Evolutionary conservation across 192 early-diverging fungal species (phyloP).

Genomic region (Entomortierella lignicola): DNA sequence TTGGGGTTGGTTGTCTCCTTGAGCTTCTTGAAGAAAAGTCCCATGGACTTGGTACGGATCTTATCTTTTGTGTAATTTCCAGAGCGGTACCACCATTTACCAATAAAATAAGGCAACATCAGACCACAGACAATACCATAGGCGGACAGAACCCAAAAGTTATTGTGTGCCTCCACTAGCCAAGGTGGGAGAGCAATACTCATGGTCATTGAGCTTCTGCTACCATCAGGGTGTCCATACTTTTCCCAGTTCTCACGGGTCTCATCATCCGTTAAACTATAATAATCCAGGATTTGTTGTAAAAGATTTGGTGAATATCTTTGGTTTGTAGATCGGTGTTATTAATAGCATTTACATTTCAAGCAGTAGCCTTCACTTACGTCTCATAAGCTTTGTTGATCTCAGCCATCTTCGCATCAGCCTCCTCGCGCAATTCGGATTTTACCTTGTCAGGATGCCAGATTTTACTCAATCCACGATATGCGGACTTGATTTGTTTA

Average conservation of each 20-base stretch:
- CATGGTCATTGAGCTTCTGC: constrained; percentile 67
- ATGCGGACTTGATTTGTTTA: constrained; percentile 62
- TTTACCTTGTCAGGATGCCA: constrained; percentile 86
- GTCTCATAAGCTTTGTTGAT: constrained; percentile 95
- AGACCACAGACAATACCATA: constrained; percentile 93
- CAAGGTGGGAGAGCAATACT: constrained; percentile 94
- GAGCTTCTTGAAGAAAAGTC: constrained; percentile 88
- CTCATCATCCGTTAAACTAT: constrained; percentile 89
- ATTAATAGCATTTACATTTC: too few species aligned
- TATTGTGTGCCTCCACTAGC: constrained; percentile 89
- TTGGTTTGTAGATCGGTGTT: too few species aligned
- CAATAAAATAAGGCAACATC: constrained; percentile 88
- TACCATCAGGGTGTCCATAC: constrained; percentile 97
- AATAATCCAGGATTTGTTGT: neutral
- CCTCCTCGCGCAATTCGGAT: constrained; percentile 73
- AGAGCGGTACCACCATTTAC: constrained; percentile 95
- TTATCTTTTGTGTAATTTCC: constrained; percentile 90
- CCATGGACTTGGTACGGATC: constrained; percentile 92
- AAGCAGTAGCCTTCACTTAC: constrained; percentile 45
- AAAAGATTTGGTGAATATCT: neutral
- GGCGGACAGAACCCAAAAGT: constrained; percentile 81
- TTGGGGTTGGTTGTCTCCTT: constrained; percentile 76
- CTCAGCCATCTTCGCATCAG: constrained; percentile 83
- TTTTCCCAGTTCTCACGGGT: constrained; percentile 93
- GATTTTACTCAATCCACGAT: constrained; percentile 59